Evolutionary conservation across 2,329 filamentous ascomycete genomes (phyloP).

Genomic region (Epichloe amarillans): DNA sequence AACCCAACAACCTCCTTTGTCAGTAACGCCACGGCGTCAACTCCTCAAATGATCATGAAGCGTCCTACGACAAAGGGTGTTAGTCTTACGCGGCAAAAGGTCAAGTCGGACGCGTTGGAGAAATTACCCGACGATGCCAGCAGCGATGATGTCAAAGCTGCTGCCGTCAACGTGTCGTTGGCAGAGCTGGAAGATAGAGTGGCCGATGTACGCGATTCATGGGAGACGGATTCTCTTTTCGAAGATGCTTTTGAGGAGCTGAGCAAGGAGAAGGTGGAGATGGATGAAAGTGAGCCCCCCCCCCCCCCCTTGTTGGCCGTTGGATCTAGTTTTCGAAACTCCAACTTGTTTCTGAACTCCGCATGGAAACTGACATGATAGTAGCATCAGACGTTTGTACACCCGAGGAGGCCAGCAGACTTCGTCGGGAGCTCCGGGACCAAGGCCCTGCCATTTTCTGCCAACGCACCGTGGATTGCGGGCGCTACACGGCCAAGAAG

Average conservation of each 20-base stretch:
- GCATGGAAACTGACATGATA: slow-evolving; percentile 11
- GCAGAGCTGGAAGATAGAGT: slow-evolving; percentile 38
- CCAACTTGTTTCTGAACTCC: background rate
- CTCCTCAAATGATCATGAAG: slow-evolving; percentile 9
- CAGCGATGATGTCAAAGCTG: slow-evolving; percentile 22
- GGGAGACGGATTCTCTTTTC: slow-evolving; percentile 52
- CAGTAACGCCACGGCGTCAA: background rate
- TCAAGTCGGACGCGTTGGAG: slow-evolving; percentile 23
- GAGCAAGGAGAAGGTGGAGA: slow-evolving; percentile 38
- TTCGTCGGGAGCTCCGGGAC: slow-evolving; percentile 57
- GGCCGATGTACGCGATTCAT: slow-evolving; percentile 38
- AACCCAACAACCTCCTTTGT: too few species aligned
- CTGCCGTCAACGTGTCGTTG: slow-evolving; percentile 22
- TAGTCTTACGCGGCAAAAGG: slow-evolving; percentile 20
- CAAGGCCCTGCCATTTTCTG: slow-evolving; percentile 71
- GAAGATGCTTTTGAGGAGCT: slow-evolving; percentile 49
- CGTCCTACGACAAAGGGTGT: slow-evolving; percentile 15
- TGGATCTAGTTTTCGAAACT: too few species aligned
- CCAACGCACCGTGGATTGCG: slow-evolving; percentile 53
- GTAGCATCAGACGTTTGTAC: slow-evolving; percentile 40
- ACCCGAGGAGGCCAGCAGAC: slow-evolving; percentile 53
- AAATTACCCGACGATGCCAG: slow-evolving; percentile 21
- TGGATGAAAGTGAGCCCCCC: background rate
- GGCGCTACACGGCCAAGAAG: slow-evolving; percentile 63
- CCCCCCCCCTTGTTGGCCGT: background rate